These are phyloP conservation scores for Podospora conica DNA, from an alignment of 495 filamentous ascomycete species.

Conservation along the genomic window DNA sequence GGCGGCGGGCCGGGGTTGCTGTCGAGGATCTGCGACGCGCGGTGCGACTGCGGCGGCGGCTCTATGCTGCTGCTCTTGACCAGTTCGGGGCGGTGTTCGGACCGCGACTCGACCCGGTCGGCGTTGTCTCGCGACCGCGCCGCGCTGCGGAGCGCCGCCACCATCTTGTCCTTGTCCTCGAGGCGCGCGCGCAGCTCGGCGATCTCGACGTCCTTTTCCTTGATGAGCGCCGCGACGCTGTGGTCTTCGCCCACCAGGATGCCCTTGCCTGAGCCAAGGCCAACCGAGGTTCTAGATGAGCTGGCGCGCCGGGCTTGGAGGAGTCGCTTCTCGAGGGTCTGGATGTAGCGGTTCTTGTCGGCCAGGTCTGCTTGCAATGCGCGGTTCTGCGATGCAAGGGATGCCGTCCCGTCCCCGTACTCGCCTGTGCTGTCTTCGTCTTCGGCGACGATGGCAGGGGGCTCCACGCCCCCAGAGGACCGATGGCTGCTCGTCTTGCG, in stretches of 20 bases:
- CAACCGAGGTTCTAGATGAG: constrained; percentile 74
- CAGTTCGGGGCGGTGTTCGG: constrained; percentile 30
- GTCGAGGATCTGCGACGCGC: constrained; percentile 42
- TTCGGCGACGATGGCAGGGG: constrained; percentile 37
- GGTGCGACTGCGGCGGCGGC: constrained; percentile 20
- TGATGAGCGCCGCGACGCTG: constrained; percentile 59
- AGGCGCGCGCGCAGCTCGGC: constrained; percentile 80
- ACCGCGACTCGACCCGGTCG: constrained; percentile 44
- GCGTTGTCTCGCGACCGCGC: constrained; percentile 81
- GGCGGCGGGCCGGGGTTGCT: constrained; percentile 29
- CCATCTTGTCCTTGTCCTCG: constrained; percentile 95
- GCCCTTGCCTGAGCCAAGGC: constrained; percentile 52
- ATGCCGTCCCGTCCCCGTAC: constrained; percentile 82
- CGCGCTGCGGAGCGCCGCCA: constrained; percentile 78
- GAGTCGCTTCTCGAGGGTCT: constrained; percentile 84
- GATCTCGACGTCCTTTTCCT: constrained; percentile 92
- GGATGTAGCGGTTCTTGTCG: constrained; percentile 95
- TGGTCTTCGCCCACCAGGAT: constrained; percentile 61
- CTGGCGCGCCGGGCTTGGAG: constrained; percentile 88
- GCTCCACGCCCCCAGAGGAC: constrained; percentile 34
- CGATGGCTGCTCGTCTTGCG: constrained; percentile 40
- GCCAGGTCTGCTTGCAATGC: constrained; percentile 87
- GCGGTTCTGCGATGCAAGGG: constrained; percentile 70
- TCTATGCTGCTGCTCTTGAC: constrained; percentile 26
- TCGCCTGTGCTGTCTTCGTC: constrained; percentile 74